These are phyloP conservation scores for Nitzschia sp. DNA, from an alignment of 108 stramenopile species.

Conservation along the genomic window DNA sequence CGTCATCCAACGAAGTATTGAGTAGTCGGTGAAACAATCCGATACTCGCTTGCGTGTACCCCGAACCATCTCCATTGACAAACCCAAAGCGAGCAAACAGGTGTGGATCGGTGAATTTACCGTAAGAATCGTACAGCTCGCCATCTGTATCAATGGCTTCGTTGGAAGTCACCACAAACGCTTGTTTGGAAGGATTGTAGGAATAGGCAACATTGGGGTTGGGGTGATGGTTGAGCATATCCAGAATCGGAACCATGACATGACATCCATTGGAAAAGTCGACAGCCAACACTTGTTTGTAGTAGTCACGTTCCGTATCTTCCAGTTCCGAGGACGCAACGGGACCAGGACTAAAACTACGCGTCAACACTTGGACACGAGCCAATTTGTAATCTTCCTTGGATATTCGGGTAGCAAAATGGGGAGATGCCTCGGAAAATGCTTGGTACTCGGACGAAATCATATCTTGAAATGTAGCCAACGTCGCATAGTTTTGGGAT, in stretches of 20 bases:
- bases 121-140: conserved; percentile 71
- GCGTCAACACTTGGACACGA: conserved; percentile 70
- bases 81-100: conserved; percentile 81
- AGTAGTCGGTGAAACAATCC: conserved; percentile 61
- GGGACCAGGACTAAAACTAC: conserved; percentile 60
- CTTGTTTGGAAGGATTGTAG: conserved; percentile 48
- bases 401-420: conserved; percentile 47
- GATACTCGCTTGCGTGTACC: conserved; percentile 62
- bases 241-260: conserved; percentile 78
- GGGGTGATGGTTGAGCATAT: conserved; percentile 82
- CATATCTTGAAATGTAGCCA: conserved; percentile 57
- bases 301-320: conserved; percentile 28
- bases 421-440: conserved; percentile 36
- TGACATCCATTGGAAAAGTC: conserved; percentile 59
- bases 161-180: conserved; percentile 57
- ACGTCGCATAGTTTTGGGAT: conserved; percentile 51
- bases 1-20: conserved; percentile 53
- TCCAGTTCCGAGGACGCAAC: background rate
- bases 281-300: conserved; percentile 20
- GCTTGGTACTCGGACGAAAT: conserved; percentile 64
- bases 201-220: conserved; percentile 63
- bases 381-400: conserved; percentile 54
- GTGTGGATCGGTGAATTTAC: conserved; percentile 77
- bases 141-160: conserved; percentile 19
- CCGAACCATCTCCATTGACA: conserved; percentile 84